phyloP scores from a whole-genome alignment of 768 basidiomycete species.

The Mycena sanguinolenta region DNA sequence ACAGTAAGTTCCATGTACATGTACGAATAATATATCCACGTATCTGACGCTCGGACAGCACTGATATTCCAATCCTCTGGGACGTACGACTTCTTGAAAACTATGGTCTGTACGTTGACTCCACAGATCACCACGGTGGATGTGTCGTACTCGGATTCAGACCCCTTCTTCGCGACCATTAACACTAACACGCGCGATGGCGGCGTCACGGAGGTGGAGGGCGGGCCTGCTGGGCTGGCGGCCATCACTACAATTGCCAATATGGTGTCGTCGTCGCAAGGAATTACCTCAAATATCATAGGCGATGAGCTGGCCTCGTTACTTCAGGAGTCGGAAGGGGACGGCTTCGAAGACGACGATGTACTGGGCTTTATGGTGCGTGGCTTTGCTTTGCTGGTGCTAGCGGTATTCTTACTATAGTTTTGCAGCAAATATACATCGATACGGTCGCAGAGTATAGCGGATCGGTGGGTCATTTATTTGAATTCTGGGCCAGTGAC shows the following conservation, averaged over 20 bases:
- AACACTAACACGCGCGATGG: not conserved
- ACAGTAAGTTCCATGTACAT: not conserved
- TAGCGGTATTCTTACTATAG: too few relatives aligned
- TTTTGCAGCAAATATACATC: constrained; percentile 11
- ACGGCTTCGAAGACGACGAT: not conserved
- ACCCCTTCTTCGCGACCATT: not conserved
- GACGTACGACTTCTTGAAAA: not conserved
- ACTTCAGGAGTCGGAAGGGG: not conserved
- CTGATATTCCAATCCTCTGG: not conserved
- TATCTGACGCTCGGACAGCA: not conserved
- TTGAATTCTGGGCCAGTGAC: too few relatives aligned
- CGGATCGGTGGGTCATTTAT: constrained; percentile 3
- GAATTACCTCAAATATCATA: not conserved
- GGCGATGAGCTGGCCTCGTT: not conserved
- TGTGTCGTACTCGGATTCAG: constrained; percentile 3
- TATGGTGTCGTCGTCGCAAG: constrained; percentile 1
- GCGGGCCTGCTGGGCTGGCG: constrained; percentile 2
- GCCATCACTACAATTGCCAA: not conserved
- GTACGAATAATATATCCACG: not conserved
- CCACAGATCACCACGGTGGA: not conserved
- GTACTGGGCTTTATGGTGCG: not conserved
- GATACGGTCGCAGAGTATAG: constrained; percentile 20
- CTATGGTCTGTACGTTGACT: constrained; percentile 4
- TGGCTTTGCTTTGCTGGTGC: not conserved
- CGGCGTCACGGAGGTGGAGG: not conserved